A percentile compares a stretch with the other conserved stretches of the same genome.
Conservation (phyloP, 1,139 yeast genomes). For the Eremothecium cymbalariae region DNA sequence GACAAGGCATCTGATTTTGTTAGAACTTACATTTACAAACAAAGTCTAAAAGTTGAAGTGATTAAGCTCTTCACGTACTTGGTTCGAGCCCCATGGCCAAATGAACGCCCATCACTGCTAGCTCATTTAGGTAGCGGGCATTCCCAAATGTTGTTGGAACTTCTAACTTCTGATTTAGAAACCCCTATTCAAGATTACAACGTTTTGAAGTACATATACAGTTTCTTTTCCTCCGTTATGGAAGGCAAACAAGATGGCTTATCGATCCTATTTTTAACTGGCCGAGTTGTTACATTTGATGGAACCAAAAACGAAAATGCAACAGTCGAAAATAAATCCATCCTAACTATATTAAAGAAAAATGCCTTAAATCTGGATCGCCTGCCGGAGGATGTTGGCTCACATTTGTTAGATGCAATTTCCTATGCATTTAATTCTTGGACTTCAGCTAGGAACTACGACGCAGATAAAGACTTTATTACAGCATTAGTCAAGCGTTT, state of each 20-base stretch:
- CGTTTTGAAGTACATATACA: slow-evolving; percentile 53
- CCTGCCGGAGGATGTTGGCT: slow-evolving; percentile 48
- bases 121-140: slow-evolving; percentile 67
- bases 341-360: slow-evolving; percentile 53
- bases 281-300: slow-evolving; percentile 40
- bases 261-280: slow-evolving; percentile 67
- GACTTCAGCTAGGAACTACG: slow-evolving; percentile 50
- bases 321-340: slow-evolving; percentile 25
- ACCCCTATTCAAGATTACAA: slow-evolving; percentile 50
- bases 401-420: slow-evolving; percentile 55
- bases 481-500: slow-evolving; percentile 41
- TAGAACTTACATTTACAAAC: slow-evolving; percentile 46
- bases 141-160: slow-evolving; percentile 51
- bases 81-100: slow-evolving; percentile 54
- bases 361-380: slow-evolving; percentile 45
- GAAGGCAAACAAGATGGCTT: slow-evolving; percentile 81
- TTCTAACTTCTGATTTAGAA: slow-evolving; percentile 53
- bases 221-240: slow-evolving; percentile 69
- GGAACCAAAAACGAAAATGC: slow-evolving; percentile 4
- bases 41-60: slow-evolving; percentile 43
- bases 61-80: slow-evolving; percentile 54
- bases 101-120: slow-evolving; percentile 63
- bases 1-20: slow-evolving; percentile 50
- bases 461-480: slow-evolving; percentile 45
- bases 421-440: slow-evolving; percentile 61